Evolutionary conservation across 2,329 filamentous ascomycete genomes (phyloP), one percentile per base, ranked within the genome.

Genomic region (Paramyrothecium sp.): DNA sequence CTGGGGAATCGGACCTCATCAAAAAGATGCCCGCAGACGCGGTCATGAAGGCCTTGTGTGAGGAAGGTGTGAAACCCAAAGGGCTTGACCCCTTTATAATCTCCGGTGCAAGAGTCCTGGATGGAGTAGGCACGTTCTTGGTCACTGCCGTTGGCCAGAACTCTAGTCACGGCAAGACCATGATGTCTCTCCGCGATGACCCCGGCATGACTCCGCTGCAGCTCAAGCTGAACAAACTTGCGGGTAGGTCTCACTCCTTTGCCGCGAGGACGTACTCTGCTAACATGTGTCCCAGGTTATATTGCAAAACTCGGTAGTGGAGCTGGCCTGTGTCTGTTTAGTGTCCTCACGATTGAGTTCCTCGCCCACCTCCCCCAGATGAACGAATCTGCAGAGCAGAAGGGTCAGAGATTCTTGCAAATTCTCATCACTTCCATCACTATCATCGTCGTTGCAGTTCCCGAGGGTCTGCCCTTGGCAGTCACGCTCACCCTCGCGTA

Each of bases 281-380:
- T n/a, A n/a, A n/a, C n/a, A n/a, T n/a, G n/a, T n/a, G n/a, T n/a
- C n/a, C n/a, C n/a, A n/a, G n/a, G n/a, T n/a, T n/a, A n/a, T n/a
- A 73, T 72, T 54, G 71, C 71, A 11, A 70, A 68, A 58, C 59
- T 71, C 19, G 81, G 81, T 16, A 85, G 88, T 63, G 84, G 83
- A 57, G 86, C 89, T 26, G 89, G 89, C 51, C 72, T 89, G 17
- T 73, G 92, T 7, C 78, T 93, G n/a, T 93, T 93, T 69, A 74
- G 91, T 53, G 87, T 92, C 19, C 77, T 92, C 12, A 84, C 92
- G 65, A 90, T 93, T 76, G 87, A 90, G 66, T 92, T 92, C 69
- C 74, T 90, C 21, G 86, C 82, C 47, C 72, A 80, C n/a, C 78
- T 92, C 7, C 80, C 81, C 11, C 63, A 73, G 30, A 84, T 82